phyloP scores from a whole-genome alignment of 1,284 basidiomycete genomes.

The Agaricales sp. region DNA sequence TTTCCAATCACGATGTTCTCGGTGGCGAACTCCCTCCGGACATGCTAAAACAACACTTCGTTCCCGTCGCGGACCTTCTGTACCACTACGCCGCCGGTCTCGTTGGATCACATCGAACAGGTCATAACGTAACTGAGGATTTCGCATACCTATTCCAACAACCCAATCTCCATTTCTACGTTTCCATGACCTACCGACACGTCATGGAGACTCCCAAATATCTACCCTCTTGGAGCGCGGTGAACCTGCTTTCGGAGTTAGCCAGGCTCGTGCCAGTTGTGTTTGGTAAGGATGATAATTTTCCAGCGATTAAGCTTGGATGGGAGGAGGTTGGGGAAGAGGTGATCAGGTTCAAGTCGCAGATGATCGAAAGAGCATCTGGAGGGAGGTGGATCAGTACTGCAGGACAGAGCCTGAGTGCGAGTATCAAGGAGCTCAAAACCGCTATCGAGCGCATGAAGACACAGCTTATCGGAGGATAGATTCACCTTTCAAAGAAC shows the following conservation, averaged over 20 bases:
- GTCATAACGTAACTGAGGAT: background rate
- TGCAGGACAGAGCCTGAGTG: background rate
- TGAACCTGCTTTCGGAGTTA: background rate
- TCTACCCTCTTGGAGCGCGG: background rate
- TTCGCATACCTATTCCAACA: background rate
- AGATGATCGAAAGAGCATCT: background rate
- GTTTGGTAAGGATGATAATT: background rate
- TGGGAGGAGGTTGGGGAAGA: background rate
- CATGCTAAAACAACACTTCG: background rate
- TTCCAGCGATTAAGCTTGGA: background rate
- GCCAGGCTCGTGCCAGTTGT: background rate
- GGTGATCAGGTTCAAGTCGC: background rate
- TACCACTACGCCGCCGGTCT: background rate
- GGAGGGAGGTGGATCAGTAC: background rate
- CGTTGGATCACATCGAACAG: background rate
- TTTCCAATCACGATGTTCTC: background rate
- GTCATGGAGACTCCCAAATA: background rate
- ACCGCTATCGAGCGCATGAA: background rate
- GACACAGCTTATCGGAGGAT: too few relatives aligned
- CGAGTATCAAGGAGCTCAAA: background rate
- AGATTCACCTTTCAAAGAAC: too few relatives aligned
- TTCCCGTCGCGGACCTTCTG: background rate
- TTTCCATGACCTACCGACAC: background rate
- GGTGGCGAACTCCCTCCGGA: background rate
- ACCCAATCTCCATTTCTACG: background rate